Evolutionary conservation across 768 basidiomycete species (phyloP), one percentile per base, ranked within the genome.

Genomic region (Mycena floridula): DNA sequence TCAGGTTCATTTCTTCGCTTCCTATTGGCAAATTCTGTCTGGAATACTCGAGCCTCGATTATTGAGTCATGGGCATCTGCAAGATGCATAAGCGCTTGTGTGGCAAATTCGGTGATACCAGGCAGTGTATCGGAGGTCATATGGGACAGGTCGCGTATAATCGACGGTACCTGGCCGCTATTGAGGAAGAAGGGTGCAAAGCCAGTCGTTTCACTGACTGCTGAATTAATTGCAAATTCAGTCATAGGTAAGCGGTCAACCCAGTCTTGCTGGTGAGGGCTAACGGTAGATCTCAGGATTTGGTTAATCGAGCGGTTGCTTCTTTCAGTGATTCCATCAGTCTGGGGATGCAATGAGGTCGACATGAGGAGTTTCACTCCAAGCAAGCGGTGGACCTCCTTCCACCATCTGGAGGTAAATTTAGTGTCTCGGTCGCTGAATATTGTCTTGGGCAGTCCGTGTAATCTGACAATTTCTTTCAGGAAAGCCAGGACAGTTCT

Each of bases 361-460:
- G 28, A 18, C 50, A 58, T 0, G 59, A 36, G 0, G 53, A 20
- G 5, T 25, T 59, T 51, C 1, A 51, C 51, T 3, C 59, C 52
- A 2, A 60, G 37, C 0, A 54, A 18, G 6, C 28, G 12, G 26
- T 59, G 50, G 2, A 50, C 30, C 18, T 56, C 46, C 4, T 38
- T 40, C 68, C 69, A 54, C 13, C 13, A 41, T 30, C 28, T 36
- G 2, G 55, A 55, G 1, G 56, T 64, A 51, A 68, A 70, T 21
- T 60, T 56, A 0, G 54, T 18, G 26, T 63, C 57, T 20, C 63
- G 28, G 42, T 68, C 64, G 5, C 46, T 54, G 1, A 62, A 51
- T 7, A 64, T 58, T 9, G 27, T 12, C 15, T 30, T 15, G 8
- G 42, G 42, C 18, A 43, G 16, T 18, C 42, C 42, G 35, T 43